These are phyloP conservation scores for Madurella mycetomatis DNA, from an alignment of 2,329 filamentous ascomycete genomes.

Conservation along the genomic window DNA sequence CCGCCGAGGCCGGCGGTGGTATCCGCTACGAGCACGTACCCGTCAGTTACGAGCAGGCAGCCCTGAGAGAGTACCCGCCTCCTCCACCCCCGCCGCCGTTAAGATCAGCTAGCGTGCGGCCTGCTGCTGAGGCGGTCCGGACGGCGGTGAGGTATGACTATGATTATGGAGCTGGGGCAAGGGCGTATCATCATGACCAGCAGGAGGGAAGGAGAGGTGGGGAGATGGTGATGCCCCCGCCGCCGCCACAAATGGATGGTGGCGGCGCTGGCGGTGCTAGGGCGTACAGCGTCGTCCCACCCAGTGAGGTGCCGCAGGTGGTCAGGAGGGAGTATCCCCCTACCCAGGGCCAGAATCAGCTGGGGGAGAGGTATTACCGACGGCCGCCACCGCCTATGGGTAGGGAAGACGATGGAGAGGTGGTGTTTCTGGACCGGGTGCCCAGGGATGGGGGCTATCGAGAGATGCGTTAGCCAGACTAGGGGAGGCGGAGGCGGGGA, in stretches of 20 bases:
- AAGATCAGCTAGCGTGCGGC: constrained; percentile 25
- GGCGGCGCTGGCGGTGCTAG: constrained; percentile 19
- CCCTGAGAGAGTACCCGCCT: constrained; percentile 16
- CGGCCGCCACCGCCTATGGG: constrained; percentile 1
- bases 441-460: constrained; percentile 16
- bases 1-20: constrained; percentile 8
- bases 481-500: too few relatives aligned
- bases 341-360: constrained; percentile 33
- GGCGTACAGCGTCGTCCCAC: constrained; percentile 33
- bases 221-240: constrained; percentile 30
- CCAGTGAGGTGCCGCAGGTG: constrained; percentile 23
- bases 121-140: constrained; percentile 1
- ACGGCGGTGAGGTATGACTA: constrained; percentile 27
- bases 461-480: constrained; percentile 6
- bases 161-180: constrained; percentile 29
- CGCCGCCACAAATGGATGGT: constrained; percentile 3
- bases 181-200: background rate
- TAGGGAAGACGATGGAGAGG: constrained; percentile 23
- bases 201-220: constrained; percentile 34
- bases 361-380: constrained; percentile 33
- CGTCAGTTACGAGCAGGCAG: constrained; percentile 22
- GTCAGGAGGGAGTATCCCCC: constrained; percentile 34
- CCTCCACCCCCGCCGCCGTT: background rate
- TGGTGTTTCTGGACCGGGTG: constrained; percentile 21
- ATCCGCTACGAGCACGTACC: constrained; percentile 22